Conservation (phyloP, 2,329 filamentous ascomycete genomes). For the Colletotrichum lentis region DNA sequence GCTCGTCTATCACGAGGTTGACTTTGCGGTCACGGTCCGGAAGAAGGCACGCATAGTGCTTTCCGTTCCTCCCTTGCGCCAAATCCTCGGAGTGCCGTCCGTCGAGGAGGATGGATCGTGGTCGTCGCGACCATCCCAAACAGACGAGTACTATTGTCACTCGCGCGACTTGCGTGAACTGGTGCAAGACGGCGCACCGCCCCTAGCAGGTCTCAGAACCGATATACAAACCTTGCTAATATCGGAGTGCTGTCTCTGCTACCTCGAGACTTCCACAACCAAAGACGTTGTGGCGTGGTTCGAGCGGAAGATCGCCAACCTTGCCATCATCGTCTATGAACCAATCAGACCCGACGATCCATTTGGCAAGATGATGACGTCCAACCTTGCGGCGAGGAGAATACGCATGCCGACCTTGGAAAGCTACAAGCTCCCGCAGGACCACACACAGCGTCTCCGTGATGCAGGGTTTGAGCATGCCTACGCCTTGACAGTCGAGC, state of each 20-base stretch:
- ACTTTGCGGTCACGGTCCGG: slow-evolving; percentile 79
- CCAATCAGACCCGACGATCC: slow-evolving; percentile 83
- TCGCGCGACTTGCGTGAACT: slow-evolving; percentile 76
- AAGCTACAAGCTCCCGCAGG: slow-evolving; percentile 71
- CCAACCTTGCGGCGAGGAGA: slow-evolving; percentile 82
- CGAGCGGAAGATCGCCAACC: slow-evolving; percentile 56
- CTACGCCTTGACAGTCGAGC: slow-evolving; percentile 56
- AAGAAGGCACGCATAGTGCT: slow-evolving; percentile 68
- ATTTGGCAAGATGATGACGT: slow-evolving; percentile 91
- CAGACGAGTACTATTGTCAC: slow-evolving; percentile 64
- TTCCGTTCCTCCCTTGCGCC: slow-evolving; percentile 54
- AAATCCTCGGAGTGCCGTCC: slow-evolving; percentile 50
- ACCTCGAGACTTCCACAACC: slow-evolving; percentile 74
- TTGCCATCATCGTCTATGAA: slow-evolving; percentile 82
- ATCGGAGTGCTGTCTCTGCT: slow-evolving; percentile 96
- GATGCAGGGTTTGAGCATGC: slow-evolving; percentile 68
- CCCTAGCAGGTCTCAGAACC: slow-evolving; percentile 54
- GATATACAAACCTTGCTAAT: slow-evolving; percentile 82
- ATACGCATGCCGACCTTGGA: slow-evolving; percentile 87
- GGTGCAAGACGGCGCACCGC: slow-evolving; percentile 41
- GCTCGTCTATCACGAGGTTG: slow-evolving; percentile 88
- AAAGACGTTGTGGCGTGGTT: slow-evolving; percentile 72
- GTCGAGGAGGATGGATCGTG: slow-evolving; percentile 50
- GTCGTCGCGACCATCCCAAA: slow-evolving; percentile 51
- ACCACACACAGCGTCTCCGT: slow-evolving; percentile 73